phyloP scores from a whole-genome alignment of 2,329 filamentous ascomycete genomes.

The Coniochaeta sp. region DNA sequence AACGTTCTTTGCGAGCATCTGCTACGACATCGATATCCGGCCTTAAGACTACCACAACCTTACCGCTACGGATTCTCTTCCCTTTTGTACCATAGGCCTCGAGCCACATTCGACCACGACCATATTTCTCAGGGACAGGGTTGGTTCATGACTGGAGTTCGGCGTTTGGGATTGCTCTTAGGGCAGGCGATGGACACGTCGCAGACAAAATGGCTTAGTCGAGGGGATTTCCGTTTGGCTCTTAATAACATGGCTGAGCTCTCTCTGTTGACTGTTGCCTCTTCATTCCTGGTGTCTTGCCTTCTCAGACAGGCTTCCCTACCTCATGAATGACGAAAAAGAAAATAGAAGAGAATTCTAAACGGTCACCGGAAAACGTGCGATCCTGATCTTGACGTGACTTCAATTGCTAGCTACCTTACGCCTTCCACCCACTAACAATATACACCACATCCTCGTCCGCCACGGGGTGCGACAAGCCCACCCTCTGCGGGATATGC shows the following conservation, averaged over 20 bases:
- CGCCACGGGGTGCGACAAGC: slow-evolving; percentile 70
- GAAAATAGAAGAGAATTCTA: background rate
- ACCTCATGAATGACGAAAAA: background rate
- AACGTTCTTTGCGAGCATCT: background rate
- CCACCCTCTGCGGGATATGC: slow-evolving; percentile 90
- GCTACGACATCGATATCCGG: slow-evolving; percentile 10
- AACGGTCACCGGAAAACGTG: background rate
- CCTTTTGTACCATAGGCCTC: slow-evolving; percentile 4
- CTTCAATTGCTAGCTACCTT: background rate
- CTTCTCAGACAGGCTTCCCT: no score
- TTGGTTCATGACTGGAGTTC: background rate
- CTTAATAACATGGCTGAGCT: background rate
- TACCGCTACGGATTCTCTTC: slow-evolving; percentile 5
- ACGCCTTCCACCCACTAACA: slow-evolving; percentile 57
- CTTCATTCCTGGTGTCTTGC: no score
- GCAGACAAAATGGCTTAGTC: background rate
- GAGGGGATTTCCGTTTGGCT: background rate
- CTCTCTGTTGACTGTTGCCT: no score
- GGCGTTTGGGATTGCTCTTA: background rate
- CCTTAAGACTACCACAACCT: no score
- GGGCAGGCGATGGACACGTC: background rate
- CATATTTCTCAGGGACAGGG: background rate
- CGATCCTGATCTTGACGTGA: background rate
- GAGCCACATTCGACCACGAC: background rate
- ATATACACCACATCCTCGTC: slow-evolving; percentile 66